Evolutionary conservation across 257 asterid genomes (phyloP), one percentile per base, ranked within the genome.

Genomic region (Ilex aquifolium): DNA sequence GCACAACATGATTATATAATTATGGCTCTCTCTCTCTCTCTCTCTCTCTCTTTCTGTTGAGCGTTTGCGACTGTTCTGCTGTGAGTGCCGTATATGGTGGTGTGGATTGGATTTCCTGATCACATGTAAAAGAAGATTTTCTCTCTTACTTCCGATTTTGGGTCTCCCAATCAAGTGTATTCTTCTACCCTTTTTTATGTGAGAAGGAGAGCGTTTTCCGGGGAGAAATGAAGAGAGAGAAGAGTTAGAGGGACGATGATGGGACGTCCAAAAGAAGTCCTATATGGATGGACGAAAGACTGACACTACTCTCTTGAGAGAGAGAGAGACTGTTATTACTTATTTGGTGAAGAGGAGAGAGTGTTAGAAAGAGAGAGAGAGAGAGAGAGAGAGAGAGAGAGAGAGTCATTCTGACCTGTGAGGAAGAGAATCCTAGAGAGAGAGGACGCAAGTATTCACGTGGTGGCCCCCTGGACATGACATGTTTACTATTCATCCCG

Each of bases 391-490:
- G 42, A 36, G 42, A 36, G 42, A 36, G 42, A 4, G 42, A 4
- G 42, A 0, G 2, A 4, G 42, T 8, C 42, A 36, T 21, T 21
- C 27, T 21, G 27, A 21, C 27, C 27, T 21, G 27, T 21, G 0
- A 36, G 5, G 8, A 8, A 2, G 42, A 36, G 42, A 36, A 8
- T 21, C 27, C 27, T 21, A 36, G 42, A 4, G 42, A 4, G 42
- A 4, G 42, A 4, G 42, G 7, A 4, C 5, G 42, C 8, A 36
- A 63, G 50, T 56, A 60, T 68, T 59, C 77, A 68, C 65, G 74
- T 71, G 74, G 80, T 67, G 80, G 80, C 65, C 68, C 80, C 65
- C 0, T 2, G 14, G 56, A 59, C 32, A 49, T 46, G 69, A 51
- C 57, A 36, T 15, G 54, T 55, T 76, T 67, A 67, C 72, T 71